Percentiles rank a stretch among this genome's conserved stretches.
Conservation (phyloP, 106 monocot genomes). For the Dioscorea dumetorum region DNA sequence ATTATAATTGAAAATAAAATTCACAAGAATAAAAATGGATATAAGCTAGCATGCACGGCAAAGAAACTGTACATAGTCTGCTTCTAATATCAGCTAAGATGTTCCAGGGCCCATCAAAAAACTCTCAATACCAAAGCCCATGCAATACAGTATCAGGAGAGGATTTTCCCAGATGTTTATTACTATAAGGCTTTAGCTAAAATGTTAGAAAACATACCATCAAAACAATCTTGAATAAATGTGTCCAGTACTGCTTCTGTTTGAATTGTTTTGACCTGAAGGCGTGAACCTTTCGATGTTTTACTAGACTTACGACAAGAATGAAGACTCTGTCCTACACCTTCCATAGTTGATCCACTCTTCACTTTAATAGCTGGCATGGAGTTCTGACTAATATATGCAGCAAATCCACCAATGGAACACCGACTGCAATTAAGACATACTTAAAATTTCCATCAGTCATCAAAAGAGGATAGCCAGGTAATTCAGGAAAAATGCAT, state of each 20-base stretch:
- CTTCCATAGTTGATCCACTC: slow-evolving; percentile 2
- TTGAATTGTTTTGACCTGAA: slow-evolving; percentile 3
- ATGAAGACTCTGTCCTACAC: slow-evolving; percentile 6
- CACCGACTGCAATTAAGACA: slow-evolving; percentile 2
- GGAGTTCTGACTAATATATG: not conserved
- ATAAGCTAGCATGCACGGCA: too few relatives aligned
- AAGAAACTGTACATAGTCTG: too few relatives aligned
- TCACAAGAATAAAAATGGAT: too few relatives aligned
- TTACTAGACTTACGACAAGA: slow-evolving; percentile 5
- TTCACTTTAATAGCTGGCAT: slow-evolving; percentile 17
- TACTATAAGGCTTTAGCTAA: not conserved
- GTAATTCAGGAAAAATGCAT: too few relatives aligned
- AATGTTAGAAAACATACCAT: slow-evolving; percentile 5
- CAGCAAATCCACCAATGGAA: not conserved
- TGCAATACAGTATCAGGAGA: not conserved
- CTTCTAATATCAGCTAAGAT: too few relatives aligned
- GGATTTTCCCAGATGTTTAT: not conserved
- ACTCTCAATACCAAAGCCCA: too few relatives aligned
- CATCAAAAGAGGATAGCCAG: not conserved
- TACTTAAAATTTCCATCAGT: not conserved
- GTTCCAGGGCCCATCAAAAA: too few relatives aligned
- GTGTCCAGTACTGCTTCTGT: not conserved
- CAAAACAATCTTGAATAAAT: not conserved
- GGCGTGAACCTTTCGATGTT: not conserved
- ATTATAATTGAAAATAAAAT: too few relatives aligned